These are phyloP conservation scores for Eucalyptus victrix DNA, from an alignment of 345 rosid species.

Conservation along the genomic window DNA sequence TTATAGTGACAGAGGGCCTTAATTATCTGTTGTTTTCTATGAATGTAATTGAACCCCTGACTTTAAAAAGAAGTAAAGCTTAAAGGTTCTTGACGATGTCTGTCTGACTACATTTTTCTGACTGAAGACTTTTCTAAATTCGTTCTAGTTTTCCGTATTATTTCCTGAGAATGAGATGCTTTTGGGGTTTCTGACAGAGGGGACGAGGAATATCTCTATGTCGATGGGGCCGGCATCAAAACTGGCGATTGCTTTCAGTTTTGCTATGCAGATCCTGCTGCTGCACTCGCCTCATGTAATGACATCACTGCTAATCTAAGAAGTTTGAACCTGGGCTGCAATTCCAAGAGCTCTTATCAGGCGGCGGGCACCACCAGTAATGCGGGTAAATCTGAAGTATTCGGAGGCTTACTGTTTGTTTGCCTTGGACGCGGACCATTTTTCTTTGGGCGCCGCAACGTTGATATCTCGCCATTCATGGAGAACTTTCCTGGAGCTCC, in stretches of 20 bases:
- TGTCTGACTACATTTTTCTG: background rate
- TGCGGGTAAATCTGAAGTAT: slow-evolving; percentile 12
- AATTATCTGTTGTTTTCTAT: background rate
- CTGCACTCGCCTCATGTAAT: slow-evolving; percentile 26
- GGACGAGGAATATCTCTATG: slow-evolving; percentile 48
- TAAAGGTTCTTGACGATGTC: background rate
- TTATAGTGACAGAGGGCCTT: background rate
- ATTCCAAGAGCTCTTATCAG: background rate
- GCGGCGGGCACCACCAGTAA: background rate
- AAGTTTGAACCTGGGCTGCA: slow-evolving; percentile 22
- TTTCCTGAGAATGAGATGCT: background rate
- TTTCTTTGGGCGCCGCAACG: slow-evolving; percentile 25
- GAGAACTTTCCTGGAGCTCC: slow-evolving; percentile 61
- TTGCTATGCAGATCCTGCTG: slow-evolving; percentile 25
- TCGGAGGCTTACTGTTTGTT: slow-evolving; percentile 66
- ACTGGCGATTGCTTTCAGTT: slow-evolving; percentile 63
- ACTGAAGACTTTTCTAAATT: background rate
- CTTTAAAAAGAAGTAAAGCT: background rate
- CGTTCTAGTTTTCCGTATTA: background rate
- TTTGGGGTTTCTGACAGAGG: slow-evolving; percentile 25
- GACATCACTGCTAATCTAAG: slow-evolving; percentile 16
- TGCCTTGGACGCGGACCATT: slow-evolving; percentile 42
- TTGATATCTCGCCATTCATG: slow-evolving; percentile 46
- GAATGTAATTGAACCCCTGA: background rate
- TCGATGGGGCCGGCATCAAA: slow-evolving; percentile 40